Evolutionary conservation across 257 asterid genomes (phyloP).

Genomic region (Penstemon davidsonii): DNA sequence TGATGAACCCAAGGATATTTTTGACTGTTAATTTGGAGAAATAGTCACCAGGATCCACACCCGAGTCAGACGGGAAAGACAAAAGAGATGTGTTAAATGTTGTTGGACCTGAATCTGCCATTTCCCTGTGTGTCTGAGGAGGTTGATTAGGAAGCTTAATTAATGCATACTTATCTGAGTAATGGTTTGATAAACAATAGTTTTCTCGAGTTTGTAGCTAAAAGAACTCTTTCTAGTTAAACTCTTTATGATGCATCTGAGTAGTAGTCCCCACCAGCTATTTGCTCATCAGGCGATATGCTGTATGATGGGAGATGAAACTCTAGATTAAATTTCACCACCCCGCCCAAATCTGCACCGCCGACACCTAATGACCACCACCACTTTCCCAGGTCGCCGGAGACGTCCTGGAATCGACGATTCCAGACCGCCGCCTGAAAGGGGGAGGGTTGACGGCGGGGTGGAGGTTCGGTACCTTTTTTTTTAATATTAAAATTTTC

Average conservation of each 20-base stretch:
- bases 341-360: no score
- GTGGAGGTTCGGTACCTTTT: no score
- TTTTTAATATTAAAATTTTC: no score
- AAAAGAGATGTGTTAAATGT: conserved; percentile 28
- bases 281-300: conserved; percentile 39
- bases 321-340: conserved; percentile 34
- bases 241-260: conserved; percentile 23
- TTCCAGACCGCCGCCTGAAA: not conserved
- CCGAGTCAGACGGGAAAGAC: conserved; percentile 35
- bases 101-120: conserved; percentile 32
- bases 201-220: conserved; percentile 30
- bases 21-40: conserved; percentile 35
- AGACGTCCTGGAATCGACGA: no score
- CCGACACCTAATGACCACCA: no score
- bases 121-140: conserved; percentile 28
- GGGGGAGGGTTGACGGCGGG: no score
- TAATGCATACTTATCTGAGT: conserved; percentile 35
- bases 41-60: conserved; percentile 36
- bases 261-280: conserved; percentile 30
- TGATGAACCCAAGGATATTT: conserved; percentile 31
- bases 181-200: conserved; percentile 36
- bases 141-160: conserved; percentile 32
- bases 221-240: conserved; percentile 21
- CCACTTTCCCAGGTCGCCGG: no score
- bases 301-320: conserved; percentile 44